phyloP scores from a whole-genome alignment of 208 protist genomes.

The Leishmania mexicana region DNA sequence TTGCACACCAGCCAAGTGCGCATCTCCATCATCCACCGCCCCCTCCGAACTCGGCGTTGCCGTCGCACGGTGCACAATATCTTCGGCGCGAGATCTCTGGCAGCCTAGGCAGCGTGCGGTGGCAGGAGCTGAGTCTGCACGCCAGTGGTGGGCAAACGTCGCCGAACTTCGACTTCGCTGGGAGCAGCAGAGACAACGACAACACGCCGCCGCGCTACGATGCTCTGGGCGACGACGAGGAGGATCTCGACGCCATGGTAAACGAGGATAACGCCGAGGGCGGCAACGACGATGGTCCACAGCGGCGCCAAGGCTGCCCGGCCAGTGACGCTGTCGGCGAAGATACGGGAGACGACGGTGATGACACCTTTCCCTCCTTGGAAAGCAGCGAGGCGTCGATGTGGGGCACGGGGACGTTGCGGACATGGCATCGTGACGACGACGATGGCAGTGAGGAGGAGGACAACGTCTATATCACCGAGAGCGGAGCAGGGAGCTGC shows the following conservation, averaged over 20 bases:
- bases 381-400: constrained; percentile 3
- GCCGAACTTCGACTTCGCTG: neutral
- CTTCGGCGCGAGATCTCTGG: constrained; percentile 3
- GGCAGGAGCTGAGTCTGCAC: constrained; percentile 21
- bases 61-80: neutral
- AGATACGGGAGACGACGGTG: neutral
- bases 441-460: constrained; percentile 1
- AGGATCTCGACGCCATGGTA: neutral
- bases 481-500: neutral
- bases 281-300: neutral
- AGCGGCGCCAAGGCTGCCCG: too few relatives aligned
- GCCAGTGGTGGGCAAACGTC: constrained; percentile 2
- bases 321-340: neutral
- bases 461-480: neutral
- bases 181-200: neutral
- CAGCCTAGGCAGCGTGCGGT: constrained; percentile 5
- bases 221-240: neutral
- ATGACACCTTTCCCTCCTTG: neutral
- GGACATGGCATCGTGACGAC: neutral
- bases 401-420: neutral
- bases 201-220: neutral
- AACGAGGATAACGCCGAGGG: neutral
- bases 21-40: neutral
- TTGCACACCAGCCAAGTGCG: neutral
- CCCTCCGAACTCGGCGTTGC: neutral